phyloP scores from a whole-genome alignment of 306 rosid species.

The Vachellia pachyceras region DNA sequence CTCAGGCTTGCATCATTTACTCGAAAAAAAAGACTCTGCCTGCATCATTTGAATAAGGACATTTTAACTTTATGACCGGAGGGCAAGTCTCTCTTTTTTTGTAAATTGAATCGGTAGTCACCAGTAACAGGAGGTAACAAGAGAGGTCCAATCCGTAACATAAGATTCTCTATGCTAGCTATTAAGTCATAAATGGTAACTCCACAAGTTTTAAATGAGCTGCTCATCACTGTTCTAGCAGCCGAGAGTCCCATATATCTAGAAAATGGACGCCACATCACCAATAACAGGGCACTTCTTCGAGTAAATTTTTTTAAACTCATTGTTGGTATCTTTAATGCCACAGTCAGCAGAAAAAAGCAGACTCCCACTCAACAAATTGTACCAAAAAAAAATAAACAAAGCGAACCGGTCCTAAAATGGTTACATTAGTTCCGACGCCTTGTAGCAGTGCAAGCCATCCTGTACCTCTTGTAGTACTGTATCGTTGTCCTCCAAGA shows the following conservation, averaged over 20 bases:
- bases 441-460: too few relatives aligned
- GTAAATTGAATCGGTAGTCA: too few relatives aligned
- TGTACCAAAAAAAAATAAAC: neutral
- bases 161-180: too few relatives aligned
- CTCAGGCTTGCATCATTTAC: too few relatives aligned
- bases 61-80: constrained; percentile 19
- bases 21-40: neutral
- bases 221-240: neutral
- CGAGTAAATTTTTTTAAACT: constrained; percentile 33
- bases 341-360: constrained; percentile 38
- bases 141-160: too few relatives aligned
- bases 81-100: neutral
- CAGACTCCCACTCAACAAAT: constrained; percentile 42
- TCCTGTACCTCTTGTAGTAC: too few relatives aligned
- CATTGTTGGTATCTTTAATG: constrained; percentile 35
- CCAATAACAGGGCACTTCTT: constrained; percentile 18
- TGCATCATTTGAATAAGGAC: neutral
- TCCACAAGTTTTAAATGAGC: constrained; percentile 8
- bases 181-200: neutral
- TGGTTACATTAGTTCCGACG: neutral
- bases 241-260: constrained; percentile 23
- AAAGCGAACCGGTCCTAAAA: constrained; percentile 12
- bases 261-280: constrained; percentile 46
- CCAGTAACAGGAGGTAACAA: too few relatives aligned
- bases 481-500: too few relatives aligned